Conservation (phyloP, 2,329 filamentous ascomycete species). For the Sporothrix humicola region DNA sequence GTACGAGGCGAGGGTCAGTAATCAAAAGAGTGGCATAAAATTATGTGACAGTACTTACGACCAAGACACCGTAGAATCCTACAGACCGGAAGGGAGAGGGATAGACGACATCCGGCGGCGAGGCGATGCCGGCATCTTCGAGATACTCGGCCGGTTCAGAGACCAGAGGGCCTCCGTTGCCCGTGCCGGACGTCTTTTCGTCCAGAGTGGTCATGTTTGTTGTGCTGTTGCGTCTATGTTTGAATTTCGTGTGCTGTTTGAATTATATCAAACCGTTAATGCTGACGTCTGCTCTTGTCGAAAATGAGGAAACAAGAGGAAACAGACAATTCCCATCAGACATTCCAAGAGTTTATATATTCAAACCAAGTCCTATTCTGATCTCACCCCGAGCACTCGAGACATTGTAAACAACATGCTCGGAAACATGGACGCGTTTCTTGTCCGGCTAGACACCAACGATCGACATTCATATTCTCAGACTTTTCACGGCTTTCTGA, state of each 20-base stretch:
- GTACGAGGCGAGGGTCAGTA: no score
- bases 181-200: background rate
- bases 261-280: background rate
- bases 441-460: background rate
- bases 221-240: background rate
- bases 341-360: background rate
- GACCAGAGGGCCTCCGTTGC: background rate
- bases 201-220: background rate
- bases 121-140: background rate
- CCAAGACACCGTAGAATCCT: background rate
- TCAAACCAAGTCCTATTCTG: background rate
- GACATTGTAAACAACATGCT: background rate
- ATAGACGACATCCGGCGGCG: background rate
- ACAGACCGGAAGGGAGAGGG: background rate
- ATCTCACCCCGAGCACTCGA: background rate
- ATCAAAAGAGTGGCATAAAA: no score
- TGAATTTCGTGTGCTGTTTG: background rate
- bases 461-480: background rate
- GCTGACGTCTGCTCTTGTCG: background rate
- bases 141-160: background rate
- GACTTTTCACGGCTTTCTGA: no score
- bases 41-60: background rate
- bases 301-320: background rate
- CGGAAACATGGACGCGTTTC: background rate
- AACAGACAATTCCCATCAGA: background rate